Evolutionary conservation across 2,329 filamentous ascomycete species (phyloP).

Genomic region (Aspergillus sp.): DNA sequence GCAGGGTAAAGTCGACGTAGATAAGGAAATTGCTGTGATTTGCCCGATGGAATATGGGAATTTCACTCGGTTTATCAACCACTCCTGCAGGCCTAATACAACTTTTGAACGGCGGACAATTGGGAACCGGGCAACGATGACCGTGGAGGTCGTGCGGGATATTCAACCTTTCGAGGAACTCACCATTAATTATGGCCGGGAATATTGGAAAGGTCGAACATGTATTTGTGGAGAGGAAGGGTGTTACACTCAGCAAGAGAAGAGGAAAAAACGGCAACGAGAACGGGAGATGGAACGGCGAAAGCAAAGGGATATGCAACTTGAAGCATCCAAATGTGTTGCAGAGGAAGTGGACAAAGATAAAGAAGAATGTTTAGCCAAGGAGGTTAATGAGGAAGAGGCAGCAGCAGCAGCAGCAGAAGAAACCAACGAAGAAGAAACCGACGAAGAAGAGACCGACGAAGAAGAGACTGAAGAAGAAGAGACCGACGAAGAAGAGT

Average conservation of each 20-base stretch:
- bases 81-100: conserved; percentile 34
- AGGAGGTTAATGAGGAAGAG: background rate
- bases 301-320: background rate
- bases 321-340: background rate
- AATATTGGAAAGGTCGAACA: conserved; percentile 27
- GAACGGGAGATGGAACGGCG: background rate
- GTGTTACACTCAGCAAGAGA: conserved; percentile 7
- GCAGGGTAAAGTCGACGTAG: background rate
- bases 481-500: background rate
- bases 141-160: conserved; percentile 25
- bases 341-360: background rate
- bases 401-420: no score
- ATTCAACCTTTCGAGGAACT: conserved; percentile 37
- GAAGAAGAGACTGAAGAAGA: background rate
- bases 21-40: conserved; percentile 13
- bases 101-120: conserved; percentile 20
- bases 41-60: conserved; percentile 29
- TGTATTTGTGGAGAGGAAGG: conserved; percentile 15
- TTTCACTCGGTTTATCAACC: conserved; percentile 41
- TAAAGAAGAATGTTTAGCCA: background rate
- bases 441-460: background rate
- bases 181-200: conserved; percentile 35
- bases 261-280: background rate
- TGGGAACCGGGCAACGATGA: conserved; percentile 24
- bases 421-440: background rate